Base-by-base conservation (phyloP, 1,284 basidiomycete genomes). In the Ustilago xerochloae region DNA sequence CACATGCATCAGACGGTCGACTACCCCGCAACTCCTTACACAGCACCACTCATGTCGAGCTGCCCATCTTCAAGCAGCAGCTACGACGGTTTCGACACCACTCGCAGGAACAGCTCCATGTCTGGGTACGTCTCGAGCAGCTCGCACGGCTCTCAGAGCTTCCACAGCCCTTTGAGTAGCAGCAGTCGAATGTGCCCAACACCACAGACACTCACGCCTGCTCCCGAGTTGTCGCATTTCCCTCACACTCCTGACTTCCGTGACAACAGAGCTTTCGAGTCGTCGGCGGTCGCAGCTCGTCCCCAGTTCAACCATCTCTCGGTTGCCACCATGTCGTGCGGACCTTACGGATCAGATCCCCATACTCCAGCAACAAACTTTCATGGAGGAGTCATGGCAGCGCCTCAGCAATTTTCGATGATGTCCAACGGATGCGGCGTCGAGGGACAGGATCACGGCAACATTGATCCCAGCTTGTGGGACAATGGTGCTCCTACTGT, bases 241-340 rank as follows among this genome's bases (percentile, higher is more conserved):
- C 64, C 70, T 32, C 64, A 57, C 39, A 67, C 63, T n/a, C 63
- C 63, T 13, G 64, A 73, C 35, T 56, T 60, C 22, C 48, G 54
- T n/a, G 56, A 66, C 30, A 39, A 51, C 6, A 35, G 52, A 6
- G 24, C 60, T 0, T 69, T 69, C n/a, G 56, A 69, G 13, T 47
- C n/a, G n/a, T n/a, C 33, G 41, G 16, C 22, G 7, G 22, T 38
- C 39, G 18, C 46, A 4, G 46, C 39, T 13, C 55, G 56, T 13
- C 51, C 60, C 16, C 60, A 55, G 6, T 69, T 69, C 32, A 48
- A 51, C 33, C 60, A 69, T 7, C 47, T 69, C 10, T 62, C 60
- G 43, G 39, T 69, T 3, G 66, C 55, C 41, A 63, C 50, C 30
- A 63, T 63, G 66, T 36, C 39, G 1, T 63, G 46, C 20, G 55